Conservation (phyloP, 2,329 filamentous ascomycete genomes). For the Cercospora janseana region DNA sequence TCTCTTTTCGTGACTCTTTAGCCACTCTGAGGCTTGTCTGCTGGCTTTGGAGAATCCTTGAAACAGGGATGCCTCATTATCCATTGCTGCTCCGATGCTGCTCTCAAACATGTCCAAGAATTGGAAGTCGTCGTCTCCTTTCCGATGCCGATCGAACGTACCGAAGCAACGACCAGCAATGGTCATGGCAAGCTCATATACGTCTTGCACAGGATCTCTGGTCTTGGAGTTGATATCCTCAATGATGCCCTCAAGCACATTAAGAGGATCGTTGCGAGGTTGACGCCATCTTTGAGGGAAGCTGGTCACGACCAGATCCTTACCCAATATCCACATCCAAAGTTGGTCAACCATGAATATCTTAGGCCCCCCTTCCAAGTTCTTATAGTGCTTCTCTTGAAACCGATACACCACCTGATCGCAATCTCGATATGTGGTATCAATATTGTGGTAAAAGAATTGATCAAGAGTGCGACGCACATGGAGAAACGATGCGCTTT, state of each 20-base stretch:
- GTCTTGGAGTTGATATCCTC: conserved; percentile 66
- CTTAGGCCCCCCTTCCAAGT: conserved; percentile 22
- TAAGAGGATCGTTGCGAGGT: conserved; percentile 61
- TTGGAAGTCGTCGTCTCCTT: conserved; percentile 59
- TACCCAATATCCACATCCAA: conserved; percentile 63
- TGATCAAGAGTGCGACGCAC: conserved; percentile 64
- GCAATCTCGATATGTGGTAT: conserved; percentile 58
- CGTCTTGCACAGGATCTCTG: conserved; percentile 56
- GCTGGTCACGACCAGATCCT: conserved; percentile 59
- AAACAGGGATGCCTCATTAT: conserved; percentile 52
- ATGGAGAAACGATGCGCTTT: conserved; percentile 45
- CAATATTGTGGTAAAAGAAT: conserved; percentile 64
- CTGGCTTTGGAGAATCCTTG: conserved; percentile 59
- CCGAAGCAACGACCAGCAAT: conserved; percentile 50
- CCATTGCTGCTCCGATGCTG: conserved; percentile 55
- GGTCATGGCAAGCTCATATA: conserved; percentile 62
- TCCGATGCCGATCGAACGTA: conserved; percentile 54
- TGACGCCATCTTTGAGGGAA: conserved; percentile 61
- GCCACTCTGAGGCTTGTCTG: conserved; percentile 49
- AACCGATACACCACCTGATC: conserved; percentile 67
- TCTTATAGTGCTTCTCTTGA: conserved; percentile 24
- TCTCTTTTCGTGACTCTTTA: conserved; percentile 23
- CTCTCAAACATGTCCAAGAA: conserved; percentile 68
- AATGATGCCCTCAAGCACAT: conserved; percentile 62
- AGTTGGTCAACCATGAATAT: conserved; percentile 56